Conservation (phyloP, 2,329 filamentous ascomycete species). For the Fusarium sp. region DNA sequence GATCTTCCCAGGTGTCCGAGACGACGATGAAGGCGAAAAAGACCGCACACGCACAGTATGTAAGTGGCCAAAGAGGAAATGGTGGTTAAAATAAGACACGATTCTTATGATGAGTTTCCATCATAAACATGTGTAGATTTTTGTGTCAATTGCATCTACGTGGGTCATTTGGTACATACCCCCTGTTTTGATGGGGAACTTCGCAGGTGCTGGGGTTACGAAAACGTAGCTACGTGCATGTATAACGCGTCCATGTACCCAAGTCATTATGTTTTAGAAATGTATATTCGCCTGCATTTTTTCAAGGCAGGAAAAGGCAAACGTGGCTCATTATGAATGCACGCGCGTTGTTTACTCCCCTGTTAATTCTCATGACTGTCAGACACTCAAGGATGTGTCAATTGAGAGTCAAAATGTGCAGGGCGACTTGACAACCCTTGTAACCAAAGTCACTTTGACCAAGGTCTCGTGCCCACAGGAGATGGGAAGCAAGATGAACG, state of each 20-base stretch:
- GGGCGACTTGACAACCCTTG: slow-evolving; percentile 18
- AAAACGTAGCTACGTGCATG: slow-evolving; percentile 6
- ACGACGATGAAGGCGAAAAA: background rate
- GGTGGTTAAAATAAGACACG: background rate
- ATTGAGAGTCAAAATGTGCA: background rate
- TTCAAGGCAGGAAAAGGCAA: background rate
- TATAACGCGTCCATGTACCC: background rate
- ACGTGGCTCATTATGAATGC: background rate
- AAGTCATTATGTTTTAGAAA: background rate
- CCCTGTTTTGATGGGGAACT: background rate
- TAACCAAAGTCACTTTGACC: background rate
- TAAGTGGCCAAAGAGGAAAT: background rate
- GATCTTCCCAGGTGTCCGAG: slow-evolving; percentile 36
- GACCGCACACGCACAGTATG: background rate
- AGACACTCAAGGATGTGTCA: slow-evolving; percentile 8
- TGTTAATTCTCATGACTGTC: slow-evolving; percentile 17
- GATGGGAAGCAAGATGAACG: slow-evolving; percentile 25
- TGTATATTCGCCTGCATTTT: background rate
- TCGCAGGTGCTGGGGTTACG: background rate
- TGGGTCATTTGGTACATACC: background rate
- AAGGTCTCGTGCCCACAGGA: slow-evolving; percentile 20
- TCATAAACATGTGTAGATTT: background rate
- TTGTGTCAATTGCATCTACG: background rate
- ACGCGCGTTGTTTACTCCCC: slow-evolving; percentile 1
- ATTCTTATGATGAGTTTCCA: background rate